phyloP scores from a whole-genome alignment of 176 grass and related monocot species.

The Oryza nivara region DNA sequence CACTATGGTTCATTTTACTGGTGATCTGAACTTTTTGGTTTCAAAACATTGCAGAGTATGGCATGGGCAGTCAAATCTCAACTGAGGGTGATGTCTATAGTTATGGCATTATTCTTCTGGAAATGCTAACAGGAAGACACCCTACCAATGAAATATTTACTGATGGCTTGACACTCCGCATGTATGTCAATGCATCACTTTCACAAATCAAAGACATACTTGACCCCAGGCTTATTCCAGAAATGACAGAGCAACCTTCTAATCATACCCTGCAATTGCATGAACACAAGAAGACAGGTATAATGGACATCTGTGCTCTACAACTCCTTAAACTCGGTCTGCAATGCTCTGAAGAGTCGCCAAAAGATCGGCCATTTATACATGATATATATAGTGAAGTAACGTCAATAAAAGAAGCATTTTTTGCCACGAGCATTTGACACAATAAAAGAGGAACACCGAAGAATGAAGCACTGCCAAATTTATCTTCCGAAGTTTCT shows the following conservation, averaged over 20 bases:
- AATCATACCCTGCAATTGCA: neutral
- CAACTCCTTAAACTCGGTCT: conserved; percentile 38
- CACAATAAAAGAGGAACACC: no score
- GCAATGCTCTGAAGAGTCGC: conserved; percentile 25
- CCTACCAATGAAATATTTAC: neutral
- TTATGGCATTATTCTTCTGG: no score
- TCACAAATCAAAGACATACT: conserved; percentile 23
- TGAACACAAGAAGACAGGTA: neutral
- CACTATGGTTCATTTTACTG: no score
- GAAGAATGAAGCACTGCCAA: no score
- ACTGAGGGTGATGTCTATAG: no score
- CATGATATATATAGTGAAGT: conserved; percentile 15
- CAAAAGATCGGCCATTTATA: conserved; percentile 33
- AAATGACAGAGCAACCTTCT: neutral
- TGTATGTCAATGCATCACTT: conserved; percentile 17
- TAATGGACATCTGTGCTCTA: conserved; percentile 13
- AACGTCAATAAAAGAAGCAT: conserved; percentile 31
- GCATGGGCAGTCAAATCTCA: no score
- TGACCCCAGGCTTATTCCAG: neutral
- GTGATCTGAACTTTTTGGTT: no score
- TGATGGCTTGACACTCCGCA: neutral
- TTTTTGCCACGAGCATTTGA: neutral
- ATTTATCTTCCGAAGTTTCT: no score
- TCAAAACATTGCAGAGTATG: no score
- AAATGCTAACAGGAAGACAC: no score